Base-by-base conservation (phyloP, 176 grass and related monocot species). In the Oryza glaberrima region DNA sequence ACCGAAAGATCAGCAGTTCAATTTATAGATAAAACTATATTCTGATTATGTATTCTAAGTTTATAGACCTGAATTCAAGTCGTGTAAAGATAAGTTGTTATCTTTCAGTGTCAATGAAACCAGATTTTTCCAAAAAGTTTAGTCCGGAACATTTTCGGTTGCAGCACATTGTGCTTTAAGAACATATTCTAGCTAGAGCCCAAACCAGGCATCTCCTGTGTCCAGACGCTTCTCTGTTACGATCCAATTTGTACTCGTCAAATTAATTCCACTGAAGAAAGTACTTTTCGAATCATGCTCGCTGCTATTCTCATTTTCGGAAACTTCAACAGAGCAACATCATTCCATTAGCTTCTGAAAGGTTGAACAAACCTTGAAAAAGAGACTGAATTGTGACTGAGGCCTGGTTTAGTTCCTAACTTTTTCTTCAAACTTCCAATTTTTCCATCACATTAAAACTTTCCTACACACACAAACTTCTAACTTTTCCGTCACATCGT, bases 141-240 rank as follows among this genome's bases (percentile, higher is more conserved):
- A 60, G 80, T 0, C 20, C 3, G 9, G 25, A 49, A 52, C 30
- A 45, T 67, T 63, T 78, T 63, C 3, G 12, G 58, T 41, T 49
- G 11, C 56, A 49, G 2, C 40, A 49, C 73, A 66, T 26, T 51
- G 14, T 32, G 15, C 86, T 82, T 64, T 76, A 19, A 36, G 65
- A 70, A 35, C 79, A 64, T 45, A 70, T 63, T 87, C 12, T 76
- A 10, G 23, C 44, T 35, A 60, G 77, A n/a, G 4, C 20, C 17
- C 9, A 28, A 48, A 80, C 20, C 20, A 49, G 36, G 40, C 64
- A 58, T 56, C 66, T 75, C 35, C 56, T 38, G 51, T 26, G 9
- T 12, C 66, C 32, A 36, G 35, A 70, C 36, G 40, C 1, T 61
- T 15, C 12, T 49, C 13, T 49, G 23, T 84, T 74, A 6, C 20